A percentile compares a stretch with the other conserved stretches of the same genome.
These are phyloP conservation scores for Melampsora americana DNA, from an alignment of 1,284 basidiomycete species.

Conservation along the genomic window DNA sequence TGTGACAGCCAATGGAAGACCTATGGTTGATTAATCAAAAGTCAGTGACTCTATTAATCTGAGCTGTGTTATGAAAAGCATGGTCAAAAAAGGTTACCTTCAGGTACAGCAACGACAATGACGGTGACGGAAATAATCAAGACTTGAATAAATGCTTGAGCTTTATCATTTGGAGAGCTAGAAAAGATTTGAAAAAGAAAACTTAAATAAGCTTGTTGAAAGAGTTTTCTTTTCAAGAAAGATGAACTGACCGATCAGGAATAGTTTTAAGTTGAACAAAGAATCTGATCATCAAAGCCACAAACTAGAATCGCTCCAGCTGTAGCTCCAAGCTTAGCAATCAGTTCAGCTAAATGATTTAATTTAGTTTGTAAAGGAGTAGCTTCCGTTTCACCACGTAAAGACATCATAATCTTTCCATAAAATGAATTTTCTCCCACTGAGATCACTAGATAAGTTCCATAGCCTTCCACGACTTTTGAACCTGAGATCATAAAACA, in stretches of 20 bases:
- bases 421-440: slow-evolving; percentile 46
- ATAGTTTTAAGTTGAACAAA: slow-evolving; percentile 45
- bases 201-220: neutral
- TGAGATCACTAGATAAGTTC: slow-evolving; percentile 46
- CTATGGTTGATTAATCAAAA: slow-evolving; percentile 10
- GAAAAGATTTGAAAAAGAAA: neutral
- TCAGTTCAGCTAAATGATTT: slow-evolving; percentile 45
- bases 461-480: slow-evolving; percentile 47
- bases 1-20: slow-evolving; percentile 47
- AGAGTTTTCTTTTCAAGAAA: neutral
- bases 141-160: slow-evolving; percentile 46
- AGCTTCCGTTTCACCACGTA: slow-evolving; percentile 70
- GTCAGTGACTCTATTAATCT: neutral
- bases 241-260: slow-evolving; percentile 28
- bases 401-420: slow-evolving; percentile 47
- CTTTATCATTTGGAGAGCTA: slow-evolving; percentile 46
- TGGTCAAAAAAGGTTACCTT: slow-evolving; percentile 45
- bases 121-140: slow-evolving; percentile 47
- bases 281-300: slow-evolving; percentile 45
- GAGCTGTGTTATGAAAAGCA: too few species aligned
- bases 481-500: slow-evolving; percentile 46
- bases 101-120: slow-evolving; percentile 47
- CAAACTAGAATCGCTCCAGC: slow-evolving; percentile 46
- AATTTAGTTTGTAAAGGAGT: slow-evolving; percentile 63
- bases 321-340: slow-evolving; percentile 46